These are phyloP conservation scores for Croton laevigatus DNA, from an alignment of 441 rosid genomes.

Conservation along the genomic window DNA sequence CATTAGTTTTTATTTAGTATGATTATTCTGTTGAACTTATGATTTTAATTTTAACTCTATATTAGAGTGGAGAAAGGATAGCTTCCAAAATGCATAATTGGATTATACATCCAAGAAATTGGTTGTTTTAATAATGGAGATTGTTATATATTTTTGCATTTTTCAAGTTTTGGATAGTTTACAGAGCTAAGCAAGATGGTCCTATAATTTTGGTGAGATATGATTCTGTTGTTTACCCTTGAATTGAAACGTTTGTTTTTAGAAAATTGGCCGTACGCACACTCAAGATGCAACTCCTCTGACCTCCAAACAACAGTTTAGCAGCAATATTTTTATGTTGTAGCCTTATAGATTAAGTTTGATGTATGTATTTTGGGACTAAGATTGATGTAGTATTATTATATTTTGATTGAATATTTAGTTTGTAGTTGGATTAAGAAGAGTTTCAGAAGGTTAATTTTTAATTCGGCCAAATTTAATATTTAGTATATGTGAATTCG, in stretches of 20 bases:
- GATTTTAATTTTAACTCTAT: neutral
- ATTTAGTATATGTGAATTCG: no score
- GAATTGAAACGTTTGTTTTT: neutral
- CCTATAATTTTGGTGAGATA: slow-evolving; percentile 81
- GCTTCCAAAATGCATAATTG: neutral
- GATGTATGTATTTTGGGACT: no score
- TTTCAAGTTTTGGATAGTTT: slow-evolving; percentile 91
- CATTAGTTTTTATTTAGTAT: neutral
- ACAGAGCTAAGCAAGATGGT: slow-evolving; percentile 95
- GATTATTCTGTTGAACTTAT: neutral
- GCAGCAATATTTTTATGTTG: no score
- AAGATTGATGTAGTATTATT: no score
- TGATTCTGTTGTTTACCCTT: neutral
- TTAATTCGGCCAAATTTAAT: no score
- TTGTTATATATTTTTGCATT: slow-evolving; percentile 4
- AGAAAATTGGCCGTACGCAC: no score
- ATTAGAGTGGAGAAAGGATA: neutral
- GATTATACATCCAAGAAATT: neutral
- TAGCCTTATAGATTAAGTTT: no score
- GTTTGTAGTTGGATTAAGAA: no score
- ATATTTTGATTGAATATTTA: no score
- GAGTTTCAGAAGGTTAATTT: no score
- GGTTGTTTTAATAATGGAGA: neutral
- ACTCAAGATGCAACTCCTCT: no score
- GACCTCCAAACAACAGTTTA: no score